A percentile compares a stretch with the other conserved stretches of the same genome.
phyloP scores from a whole-genome alignment of 2,329 filamentous ascomycete genomes.

The Cordyceps pruinosa region DNA sequence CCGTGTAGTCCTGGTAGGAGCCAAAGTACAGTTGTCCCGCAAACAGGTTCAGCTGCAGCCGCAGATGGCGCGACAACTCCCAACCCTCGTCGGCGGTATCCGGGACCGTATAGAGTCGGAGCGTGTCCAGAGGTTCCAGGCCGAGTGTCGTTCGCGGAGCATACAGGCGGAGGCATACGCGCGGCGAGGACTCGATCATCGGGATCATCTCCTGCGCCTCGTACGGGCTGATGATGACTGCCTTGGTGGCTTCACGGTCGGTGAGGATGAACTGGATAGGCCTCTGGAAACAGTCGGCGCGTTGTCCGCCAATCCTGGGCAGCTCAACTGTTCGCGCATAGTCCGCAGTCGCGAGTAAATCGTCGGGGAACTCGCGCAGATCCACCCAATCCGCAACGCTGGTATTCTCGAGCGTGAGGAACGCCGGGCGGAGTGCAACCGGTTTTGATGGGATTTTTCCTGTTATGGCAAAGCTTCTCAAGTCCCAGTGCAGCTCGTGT shows the following conservation, averaged over 20 bases:
- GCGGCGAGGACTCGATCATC: constrained; percentile 24
- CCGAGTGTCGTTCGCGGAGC: not conserved
- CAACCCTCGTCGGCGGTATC: not conserved
- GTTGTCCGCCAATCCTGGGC: not conserved
- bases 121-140: not conserved
- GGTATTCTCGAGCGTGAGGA: not conserved
- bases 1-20: constrained; percentile 46
- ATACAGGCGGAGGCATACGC: constrained; percentile 43
- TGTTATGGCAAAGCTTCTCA: not conserved
- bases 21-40: constrained; percentile 60
- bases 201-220: constrained; percentile 49
- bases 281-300: not conserved
- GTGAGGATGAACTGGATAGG: constrained; percentile 4
- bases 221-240: constrained; percentile 53
- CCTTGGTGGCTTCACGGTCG: not conserved
- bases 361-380: not conserved
- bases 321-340: not conserved
- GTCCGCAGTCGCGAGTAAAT: not conserved
- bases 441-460: not conserved
- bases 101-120: not conserved
- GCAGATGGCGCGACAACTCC: not conserved
- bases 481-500: constrained; percentile 35
- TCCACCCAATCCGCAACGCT: not conserved
- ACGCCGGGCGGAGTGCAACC: not conserved
- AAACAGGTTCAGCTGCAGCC: constrained; percentile 51